Evolutionary conservation across 768 basidiomycete species (phyloP).

Genomic region (Collybia sp.): DNA sequence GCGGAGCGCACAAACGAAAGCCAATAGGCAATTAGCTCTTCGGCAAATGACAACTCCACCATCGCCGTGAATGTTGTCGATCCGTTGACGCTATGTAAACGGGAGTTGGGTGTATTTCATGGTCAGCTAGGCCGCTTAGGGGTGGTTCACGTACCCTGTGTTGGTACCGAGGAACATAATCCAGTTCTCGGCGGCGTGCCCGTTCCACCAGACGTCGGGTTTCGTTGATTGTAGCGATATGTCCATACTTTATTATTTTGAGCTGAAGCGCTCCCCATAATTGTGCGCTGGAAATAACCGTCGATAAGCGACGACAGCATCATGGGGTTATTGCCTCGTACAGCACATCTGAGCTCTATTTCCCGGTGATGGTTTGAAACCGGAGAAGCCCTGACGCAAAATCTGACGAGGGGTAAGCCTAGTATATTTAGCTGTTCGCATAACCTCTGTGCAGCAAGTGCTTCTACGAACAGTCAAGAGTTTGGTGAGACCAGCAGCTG

Average conservation of each 20-base stretch:
- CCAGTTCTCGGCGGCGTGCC: slow-evolving; percentile 61
- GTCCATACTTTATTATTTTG: slow-evolving; percentile 36
- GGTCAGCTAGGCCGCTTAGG: slow-evolving; percentile 4
- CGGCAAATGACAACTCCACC: slow-evolving; percentile 41
- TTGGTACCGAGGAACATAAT: slow-evolving; percentile 63
- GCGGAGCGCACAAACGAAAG: slow-evolving; percentile 53
- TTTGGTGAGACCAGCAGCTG: slow-evolving; percentile 29
- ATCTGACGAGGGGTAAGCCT: slow-evolving; percentile 37
- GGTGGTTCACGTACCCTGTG: slow-evolving; percentile 41
- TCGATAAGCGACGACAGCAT: not conserved
- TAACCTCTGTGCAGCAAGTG: not conserved
- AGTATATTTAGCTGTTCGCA: not conserved
- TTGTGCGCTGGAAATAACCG: slow-evolving; percentile 28
- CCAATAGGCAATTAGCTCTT: slow-evolving; percentile 59
- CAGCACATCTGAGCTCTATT: slow-evolving; percentile 49
- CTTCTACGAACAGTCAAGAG: slow-evolving; percentile 23
- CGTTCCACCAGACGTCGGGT: slow-evolving; percentile 32
- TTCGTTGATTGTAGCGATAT: slow-evolving; percentile 56
- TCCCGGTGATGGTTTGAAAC: slow-evolving; percentile 43
- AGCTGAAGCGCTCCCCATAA: slow-evolving; percentile 39
- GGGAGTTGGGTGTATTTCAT: slow-evolving; percentile 9
- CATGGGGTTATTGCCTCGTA: slow-evolving; percentile 22
- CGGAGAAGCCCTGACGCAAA: slow-evolving; percentile 38
- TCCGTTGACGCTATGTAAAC: slow-evolving; percentile 39
- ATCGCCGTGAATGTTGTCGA: slow-evolving; percentile 41